These are phyloP conservation scores for Eucalyptus coolabah DNA, from an alignment of 345 rosid species.

Conservation along the genomic window DNA sequence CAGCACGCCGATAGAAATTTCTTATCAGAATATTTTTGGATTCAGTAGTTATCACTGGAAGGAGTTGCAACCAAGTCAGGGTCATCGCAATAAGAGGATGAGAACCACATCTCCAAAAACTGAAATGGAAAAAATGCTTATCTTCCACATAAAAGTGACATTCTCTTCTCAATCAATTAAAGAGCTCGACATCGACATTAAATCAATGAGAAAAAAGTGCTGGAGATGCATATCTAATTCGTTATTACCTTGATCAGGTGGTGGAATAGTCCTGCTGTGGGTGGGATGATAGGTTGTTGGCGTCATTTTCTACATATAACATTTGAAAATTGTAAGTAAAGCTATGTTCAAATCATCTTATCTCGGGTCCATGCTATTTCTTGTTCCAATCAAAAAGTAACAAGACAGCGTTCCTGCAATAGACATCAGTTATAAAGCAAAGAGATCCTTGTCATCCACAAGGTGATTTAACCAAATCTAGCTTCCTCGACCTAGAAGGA, in stretches of 20 bases:
- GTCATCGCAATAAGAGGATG: background rate
- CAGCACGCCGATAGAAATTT: conserved; percentile 52
- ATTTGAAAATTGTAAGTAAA: background rate
- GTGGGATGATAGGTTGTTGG: conserved; percentile 72
- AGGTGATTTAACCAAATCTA: background rate
- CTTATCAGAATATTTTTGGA: conserved; percentile 68
- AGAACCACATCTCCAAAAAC: background rate
- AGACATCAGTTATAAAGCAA: background rate
- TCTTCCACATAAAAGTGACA: background rate
- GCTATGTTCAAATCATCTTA: background rate
- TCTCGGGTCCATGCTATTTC: background rate
- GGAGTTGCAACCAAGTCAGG: background rate
- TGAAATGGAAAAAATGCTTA: background rate
- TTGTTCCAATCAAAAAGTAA: background rate
- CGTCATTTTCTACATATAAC: conserved; percentile 34
- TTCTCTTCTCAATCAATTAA: background rate
- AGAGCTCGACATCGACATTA: background rate
- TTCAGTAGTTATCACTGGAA: conserved; percentile 64
- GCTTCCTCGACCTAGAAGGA: background rate
- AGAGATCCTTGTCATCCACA: background rate
- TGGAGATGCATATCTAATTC: background rate
- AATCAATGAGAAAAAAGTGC: background rate
- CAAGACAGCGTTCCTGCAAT: background rate
- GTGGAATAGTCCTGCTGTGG: conserved; percentile 72
- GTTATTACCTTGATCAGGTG: conserved; percentile 61